These are phyloP conservation scores for Scheffersomyces titani DNA, from an alignment of 1,139 yeast species.

Conservation along the genomic window DNA sequence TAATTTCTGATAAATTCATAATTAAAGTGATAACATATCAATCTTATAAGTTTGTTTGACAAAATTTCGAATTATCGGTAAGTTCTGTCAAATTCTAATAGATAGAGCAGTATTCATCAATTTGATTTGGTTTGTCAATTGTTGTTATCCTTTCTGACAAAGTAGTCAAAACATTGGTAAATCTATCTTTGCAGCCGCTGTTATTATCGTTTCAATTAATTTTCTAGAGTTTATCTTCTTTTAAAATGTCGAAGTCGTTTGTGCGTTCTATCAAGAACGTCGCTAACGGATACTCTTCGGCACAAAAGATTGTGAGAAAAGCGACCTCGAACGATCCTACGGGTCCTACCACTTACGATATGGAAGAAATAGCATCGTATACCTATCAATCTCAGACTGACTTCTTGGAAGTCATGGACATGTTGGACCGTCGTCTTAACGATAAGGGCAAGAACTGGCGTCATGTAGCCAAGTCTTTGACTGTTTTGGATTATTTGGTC, in stretches of 20 bases:
- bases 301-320: constrained; percentile 86
- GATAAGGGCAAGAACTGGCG: constrained; percentile 99
- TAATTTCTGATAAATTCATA: not conserved
- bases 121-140: not conserved
- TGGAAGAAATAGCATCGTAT: constrained; percentile 81
- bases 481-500: constrained; percentile 85
- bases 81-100: too few relatives aligned
- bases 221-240: not conserved
- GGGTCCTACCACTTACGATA: constrained; percentile 79
- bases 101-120: not conserved
- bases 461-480: constrained; percentile 89
- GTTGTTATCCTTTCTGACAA: not conserved
- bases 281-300: constrained; percentile 85
- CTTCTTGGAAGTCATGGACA: constrained; percentile 90
- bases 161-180: not conserved
- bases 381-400: constrained; percentile 75
- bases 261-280: constrained; percentile 90
- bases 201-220: not conserved
- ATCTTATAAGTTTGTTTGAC: not conserved
- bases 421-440: constrained; percentile 89
- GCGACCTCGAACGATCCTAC: constrained; percentile 90
- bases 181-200: too few relatives aligned
- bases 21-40: not conserved
- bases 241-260: constrained; percentile 69
- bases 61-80: too few relatives aligned